Evolutionary conservation across 2,329 filamentous ascomycete genomes (phyloP).

Genomic region (Trichoderma pleuroti): DNA sequence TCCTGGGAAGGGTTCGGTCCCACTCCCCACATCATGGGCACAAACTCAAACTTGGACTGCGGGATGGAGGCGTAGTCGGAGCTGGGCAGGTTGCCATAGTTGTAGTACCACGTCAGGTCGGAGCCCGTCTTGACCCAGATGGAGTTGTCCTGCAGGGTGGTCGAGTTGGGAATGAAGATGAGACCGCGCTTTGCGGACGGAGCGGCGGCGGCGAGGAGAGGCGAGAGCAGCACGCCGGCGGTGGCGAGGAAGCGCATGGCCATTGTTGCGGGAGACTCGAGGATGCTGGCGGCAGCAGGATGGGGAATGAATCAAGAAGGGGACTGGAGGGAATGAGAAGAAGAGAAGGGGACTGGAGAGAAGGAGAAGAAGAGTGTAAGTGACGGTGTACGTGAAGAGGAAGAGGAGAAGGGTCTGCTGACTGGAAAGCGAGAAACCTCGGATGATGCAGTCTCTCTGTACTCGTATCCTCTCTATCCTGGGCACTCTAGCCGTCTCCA

Average conservation of each 20-base stretch:
- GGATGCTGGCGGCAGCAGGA: not conserved
- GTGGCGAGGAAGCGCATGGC: not conserved
- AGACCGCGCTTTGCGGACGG: conserved; percentile 64
- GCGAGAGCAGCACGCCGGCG: conserved; percentile 18
- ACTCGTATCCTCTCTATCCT: not conserved
- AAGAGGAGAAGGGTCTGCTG: not conserved
- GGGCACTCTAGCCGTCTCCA: not conserved
- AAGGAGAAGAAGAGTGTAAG: not conserved
- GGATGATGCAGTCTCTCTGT: not conserved
- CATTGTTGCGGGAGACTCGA: not conserved
- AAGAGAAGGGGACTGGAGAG: too few relatives aligned
- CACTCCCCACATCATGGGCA: conserved; percentile 77
- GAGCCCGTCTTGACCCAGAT: conserved; percentile 58
- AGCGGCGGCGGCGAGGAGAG: conserved; percentile 22
- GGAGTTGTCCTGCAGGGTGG: conserved; percentile 58
- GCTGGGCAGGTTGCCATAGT: conserved; percentile 62
- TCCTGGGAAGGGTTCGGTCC: conserved; percentile 43
- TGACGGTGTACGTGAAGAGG: not conserved
- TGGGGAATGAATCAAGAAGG: not conserved
- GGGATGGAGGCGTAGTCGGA: conserved; percentile 44
- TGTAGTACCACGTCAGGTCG: conserved; percentile 80
- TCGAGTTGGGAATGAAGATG: conserved; percentile 59
- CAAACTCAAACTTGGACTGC: conserved; percentile 63
- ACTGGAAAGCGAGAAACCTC: not conserved
- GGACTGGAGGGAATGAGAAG: not conserved